Conservation (phyloP, 495 filamentous ascomycete genomes). For the Hypomontagnella submonticulosa region DNA sequence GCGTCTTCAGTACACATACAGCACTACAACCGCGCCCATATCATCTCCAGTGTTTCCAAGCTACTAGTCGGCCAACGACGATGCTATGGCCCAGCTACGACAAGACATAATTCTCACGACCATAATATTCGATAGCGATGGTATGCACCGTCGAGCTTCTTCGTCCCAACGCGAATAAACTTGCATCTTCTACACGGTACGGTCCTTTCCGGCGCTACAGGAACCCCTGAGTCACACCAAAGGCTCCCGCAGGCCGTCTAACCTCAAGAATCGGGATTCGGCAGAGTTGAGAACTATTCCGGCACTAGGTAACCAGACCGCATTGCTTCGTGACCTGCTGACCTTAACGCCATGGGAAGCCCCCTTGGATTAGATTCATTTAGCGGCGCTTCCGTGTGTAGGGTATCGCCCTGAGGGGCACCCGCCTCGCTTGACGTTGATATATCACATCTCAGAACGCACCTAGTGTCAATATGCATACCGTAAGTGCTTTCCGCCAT, state of each 20-base stretch:
- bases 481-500: constrained; percentile 10
- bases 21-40: constrained; percentile 5
- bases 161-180: not conserved
- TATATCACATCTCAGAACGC: constrained; percentile 43
- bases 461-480: constrained; percentile 18
- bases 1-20: constrained; percentile 1
- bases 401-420: constrained; percentile 20
- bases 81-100: constrained; percentile 11
- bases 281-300: constrained; percentile 3
- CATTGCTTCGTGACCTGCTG: constrained; percentile 1
- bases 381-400: constrained; percentile 12
- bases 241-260: constrained; percentile 10
- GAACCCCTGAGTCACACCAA: constrained; percentile 11
- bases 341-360: constrained; percentile 1
- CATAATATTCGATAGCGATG: constrained; percentile 9
- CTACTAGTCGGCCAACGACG: constrained; percentile 12
- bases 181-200: constrained; percentile 6
- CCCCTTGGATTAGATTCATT: constrained; percentile 10
- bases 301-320: constrained; percentile 1
- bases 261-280: constrained; percentile 4
- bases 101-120: not conserved
- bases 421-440: constrained; percentile 18
- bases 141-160: constrained; percentile 2
- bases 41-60: constrained; percentile 12
- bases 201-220: constrained; percentile 5